Conservation (phyloP, 192 early-diverging fungal species). For the Coemansia sp. region DNA sequence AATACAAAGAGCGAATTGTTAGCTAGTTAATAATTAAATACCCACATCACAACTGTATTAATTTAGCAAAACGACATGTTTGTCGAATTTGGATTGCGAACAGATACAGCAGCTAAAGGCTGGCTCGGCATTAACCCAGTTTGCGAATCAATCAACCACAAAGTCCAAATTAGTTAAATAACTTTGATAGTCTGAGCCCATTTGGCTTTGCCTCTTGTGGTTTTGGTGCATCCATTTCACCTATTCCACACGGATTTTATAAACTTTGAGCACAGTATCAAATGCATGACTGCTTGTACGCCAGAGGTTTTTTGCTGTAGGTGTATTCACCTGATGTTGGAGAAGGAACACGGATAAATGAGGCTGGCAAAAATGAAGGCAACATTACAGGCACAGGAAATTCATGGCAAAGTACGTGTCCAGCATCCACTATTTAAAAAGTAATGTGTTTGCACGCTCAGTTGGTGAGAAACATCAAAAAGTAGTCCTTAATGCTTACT, state of each 20-base stretch:
- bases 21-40: too few relatives aligned
- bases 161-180: background rate
- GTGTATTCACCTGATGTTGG: background rate
- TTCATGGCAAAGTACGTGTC: background rate
- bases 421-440: constrained; percentile 34
- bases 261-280: constrained; percentile 23
- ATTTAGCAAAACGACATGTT: too few relatives aligned
- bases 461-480: constrained; percentile 22
- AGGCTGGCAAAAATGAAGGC: background rate
- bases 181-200: background rate
- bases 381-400: background rate
- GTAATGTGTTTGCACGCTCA: constrained; percentile 19
- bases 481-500: background rate
- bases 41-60: too few relatives aligned
- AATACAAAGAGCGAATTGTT: too few relatives aligned
- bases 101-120: background rate
- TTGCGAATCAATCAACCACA: background rate
- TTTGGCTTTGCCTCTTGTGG: background rate
- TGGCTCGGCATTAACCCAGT: background rate
- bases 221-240: background rate
- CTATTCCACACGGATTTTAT: background rate
- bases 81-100: background rate
- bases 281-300: constrained; percentile 22
- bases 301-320: background rate
- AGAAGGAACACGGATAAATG: too few relatives aligned